Evolutionary conservation across 2,329 filamentous ascomycete genomes (phyloP), one percentile per base, ranked within the genome.

Genomic region (Plenodomus biglobosus): DNA sequence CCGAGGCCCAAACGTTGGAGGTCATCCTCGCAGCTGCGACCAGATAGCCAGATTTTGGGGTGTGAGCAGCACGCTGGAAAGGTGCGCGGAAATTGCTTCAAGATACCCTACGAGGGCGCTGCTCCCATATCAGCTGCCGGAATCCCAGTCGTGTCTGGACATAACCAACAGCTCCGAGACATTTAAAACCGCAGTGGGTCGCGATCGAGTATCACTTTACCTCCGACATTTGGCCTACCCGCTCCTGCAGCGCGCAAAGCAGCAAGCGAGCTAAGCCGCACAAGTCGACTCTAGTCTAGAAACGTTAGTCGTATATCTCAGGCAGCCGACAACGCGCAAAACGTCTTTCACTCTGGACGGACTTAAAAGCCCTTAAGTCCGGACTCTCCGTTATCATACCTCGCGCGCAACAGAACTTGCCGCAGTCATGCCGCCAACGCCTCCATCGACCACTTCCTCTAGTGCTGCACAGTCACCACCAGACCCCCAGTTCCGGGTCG

Each of bases 401-500:
- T 40, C 39, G 36, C 36, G n/a, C 27, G 32, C 19, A 40, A 32
- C 24, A 19, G 10, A 43, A 27, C 35, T 3, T 16, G 15, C 3
- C n/a, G 24, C 46, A 38, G 61, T 42, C 41, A 90, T 90, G 87
- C 84, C 85, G 51, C 87, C 87, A 19, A 91, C 88, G 42, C 87
- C 89, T 46, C 85, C 87, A 17, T 91, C 88, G 22, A 89, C 87
- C 44, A 86, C 85, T 30, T 88, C 89, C 8, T 94, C 90, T 15
- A 85, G 78, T 56, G 85, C 85, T 50, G 84, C 87, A 56, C 86
- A 88, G 54, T 95, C 91, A 38, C 90, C 92, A 34, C 90, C 91
- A 27, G 90, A 96, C 70, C 84, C 88, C 44, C 87, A 92, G 58
- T 95, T 89, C 66, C 84, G 90, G 61, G 86, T 96, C 42, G 88